These are phyloP conservation scores for Leccinum fallax DNA, from an alignment of 1,284 basidiomycete genomes.

Conservation along the genomic window DNA sequence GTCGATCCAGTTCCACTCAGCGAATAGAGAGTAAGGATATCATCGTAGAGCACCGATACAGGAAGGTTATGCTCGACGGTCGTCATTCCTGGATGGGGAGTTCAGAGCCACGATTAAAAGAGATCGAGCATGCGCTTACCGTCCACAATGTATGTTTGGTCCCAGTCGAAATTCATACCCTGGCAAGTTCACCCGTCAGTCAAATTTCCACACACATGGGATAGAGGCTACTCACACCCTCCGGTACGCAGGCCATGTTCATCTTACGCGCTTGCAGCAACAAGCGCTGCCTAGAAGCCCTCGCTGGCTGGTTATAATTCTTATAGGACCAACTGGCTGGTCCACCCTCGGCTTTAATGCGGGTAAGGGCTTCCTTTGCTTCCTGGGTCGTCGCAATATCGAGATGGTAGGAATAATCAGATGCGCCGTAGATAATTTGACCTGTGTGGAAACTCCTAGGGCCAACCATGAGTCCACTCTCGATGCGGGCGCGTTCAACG, in stretches of 20 bases:
- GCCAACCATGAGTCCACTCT: slow-evolving; percentile 66
- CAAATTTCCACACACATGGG: not conserved
- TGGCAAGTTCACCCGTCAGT: slow-evolving; percentile 4
- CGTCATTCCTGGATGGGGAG: slow-evolving; percentile 60
- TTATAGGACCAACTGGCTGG: slow-evolving; percentile 72
- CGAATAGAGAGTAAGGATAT: slow-evolving; percentile 60
- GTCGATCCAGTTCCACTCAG: slow-evolving; percentile 71
- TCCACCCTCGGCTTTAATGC: slow-evolving; percentile 71
- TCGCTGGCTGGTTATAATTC: slow-evolving; percentile 70
- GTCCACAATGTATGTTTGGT: slow-evolving; percentile 72
- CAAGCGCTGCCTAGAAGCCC: slow-evolving; percentile 69
- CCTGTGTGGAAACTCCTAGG: slow-evolving; percentile 73
- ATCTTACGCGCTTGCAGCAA: slow-evolving; percentile 61
- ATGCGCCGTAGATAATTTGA: slow-evolving; percentile 66
- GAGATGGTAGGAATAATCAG: slow-evolving; percentile 52
- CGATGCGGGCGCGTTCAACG: slow-evolving; percentile 64
- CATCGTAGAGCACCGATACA: slow-evolving; percentile 66
- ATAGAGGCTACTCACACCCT: slow-evolving; percentile 30
- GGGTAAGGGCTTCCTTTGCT: slow-evolving; percentile 61
- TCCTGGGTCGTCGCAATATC: slow-evolving; percentile 62
- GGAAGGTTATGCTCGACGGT: slow-evolving; percentile 75
- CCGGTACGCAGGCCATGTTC: slow-evolving; percentile 69
- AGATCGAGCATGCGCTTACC: slow-evolving; percentile 41
- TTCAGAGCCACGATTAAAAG: slow-evolving; percentile 10
- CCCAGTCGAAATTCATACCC: slow-evolving; percentile 79